Conservation (phyloP, 1,284 basidiomycete genomes). For the Gymnopus androsaceus region DNA sequence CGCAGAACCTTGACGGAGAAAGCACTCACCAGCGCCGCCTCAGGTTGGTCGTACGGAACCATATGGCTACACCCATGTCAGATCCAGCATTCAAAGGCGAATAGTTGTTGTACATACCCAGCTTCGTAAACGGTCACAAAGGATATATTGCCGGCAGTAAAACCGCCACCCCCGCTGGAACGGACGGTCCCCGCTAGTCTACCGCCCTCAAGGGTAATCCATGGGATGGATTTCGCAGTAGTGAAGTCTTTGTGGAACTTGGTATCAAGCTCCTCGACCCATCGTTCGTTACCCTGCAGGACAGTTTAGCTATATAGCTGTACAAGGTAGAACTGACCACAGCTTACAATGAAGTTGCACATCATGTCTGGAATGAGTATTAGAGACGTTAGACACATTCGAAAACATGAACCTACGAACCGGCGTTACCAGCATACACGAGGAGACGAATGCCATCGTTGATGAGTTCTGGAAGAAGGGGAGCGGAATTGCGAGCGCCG, state of each 20-base stretch:
- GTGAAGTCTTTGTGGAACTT: slow-evolving; percentile 66
- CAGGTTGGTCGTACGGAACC: slow-evolving; percentile 84
- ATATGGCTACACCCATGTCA: slow-evolving; percentile 59
- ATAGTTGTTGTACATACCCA: slow-evolving; percentile 47
- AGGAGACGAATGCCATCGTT: slow-evolving; percentile 76
- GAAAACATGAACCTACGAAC: slow-evolving; percentile 29
- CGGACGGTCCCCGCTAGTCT: slow-evolving; percentile 58
- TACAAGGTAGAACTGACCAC: slow-evolving; percentile 18
- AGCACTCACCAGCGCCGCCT: slow-evolving; percentile 64
- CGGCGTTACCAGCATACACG: slow-evolving; percentile 82
- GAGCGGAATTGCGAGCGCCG: slow-evolving; percentile 76
- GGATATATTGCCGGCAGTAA: slow-evolving; percentile 72
- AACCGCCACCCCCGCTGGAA: slow-evolving; percentile 60
- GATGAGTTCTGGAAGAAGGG: slow-evolving; percentile 73
- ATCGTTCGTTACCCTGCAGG: slow-evolving; percentile 67
- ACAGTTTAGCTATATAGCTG: slow-evolving; percentile 1
- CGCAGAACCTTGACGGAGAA: background rate
- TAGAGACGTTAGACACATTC: background rate
- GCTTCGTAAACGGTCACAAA: slow-evolving; percentile 75
- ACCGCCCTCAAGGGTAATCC: slow-evolving; percentile 50
- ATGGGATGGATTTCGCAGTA: slow-evolving; percentile 52
- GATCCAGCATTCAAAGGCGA: background rate
- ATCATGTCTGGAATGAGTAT: slow-evolving; percentile 69
- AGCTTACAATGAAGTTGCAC: slow-evolving; percentile 72
- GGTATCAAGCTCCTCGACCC: slow-evolving; percentile 65